Evolutionary conservation across 305 asterid species (phyloP), one percentile per base, ranked within the genome.

Genomic region (Rubia tinctorum): DNA sequence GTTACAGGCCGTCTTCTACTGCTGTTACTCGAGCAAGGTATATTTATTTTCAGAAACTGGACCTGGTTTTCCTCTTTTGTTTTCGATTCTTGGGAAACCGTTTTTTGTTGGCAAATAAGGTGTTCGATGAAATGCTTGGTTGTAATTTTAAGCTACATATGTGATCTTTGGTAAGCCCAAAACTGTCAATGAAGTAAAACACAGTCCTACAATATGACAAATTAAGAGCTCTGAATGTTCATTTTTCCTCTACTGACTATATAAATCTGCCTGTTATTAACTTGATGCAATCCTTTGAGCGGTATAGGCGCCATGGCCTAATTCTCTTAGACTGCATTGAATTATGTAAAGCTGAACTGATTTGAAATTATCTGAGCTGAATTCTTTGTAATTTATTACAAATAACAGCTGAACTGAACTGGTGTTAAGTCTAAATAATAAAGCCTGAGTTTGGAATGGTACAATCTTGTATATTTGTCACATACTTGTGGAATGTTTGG

Each of bases 41-140:
- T 22, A 17, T 37, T 25, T 10, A 11, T 2, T 70, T 70, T 14
- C 47, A 53, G 12, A 2, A 15, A 18, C 59, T 53, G 59, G 23
- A 18, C 53, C 10, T 51, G 20, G 1, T 51, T 17, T 18, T 53
- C 56, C 61, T 49, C 15, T 8, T 53, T 27, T 20, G 53, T 18
- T 18, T 66, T 39, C 6, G 51, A 8, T 66, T 40, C 27, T 6
- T 1, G 53, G 1, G 13, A 66, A 66, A 66, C 9, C 4, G 9
- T 37, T 23, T 27, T 49, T 7, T 69, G 17, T 22, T 14, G 56
- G 49, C 27, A 27, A 17, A n/a, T 1, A 3, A 49, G 45, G 6
- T 69, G 65, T 34, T 53, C 30, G 73, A 70, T 34, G 4, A 25
- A 51, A 53, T 69, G 39, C 61, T 42, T 69, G 63, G 27, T 2